Evolutionary conservation across 257 asterid genomes (phyloP), one percentile per base, ranked within the genome.

Genomic region (Plantago ovata): DNA sequence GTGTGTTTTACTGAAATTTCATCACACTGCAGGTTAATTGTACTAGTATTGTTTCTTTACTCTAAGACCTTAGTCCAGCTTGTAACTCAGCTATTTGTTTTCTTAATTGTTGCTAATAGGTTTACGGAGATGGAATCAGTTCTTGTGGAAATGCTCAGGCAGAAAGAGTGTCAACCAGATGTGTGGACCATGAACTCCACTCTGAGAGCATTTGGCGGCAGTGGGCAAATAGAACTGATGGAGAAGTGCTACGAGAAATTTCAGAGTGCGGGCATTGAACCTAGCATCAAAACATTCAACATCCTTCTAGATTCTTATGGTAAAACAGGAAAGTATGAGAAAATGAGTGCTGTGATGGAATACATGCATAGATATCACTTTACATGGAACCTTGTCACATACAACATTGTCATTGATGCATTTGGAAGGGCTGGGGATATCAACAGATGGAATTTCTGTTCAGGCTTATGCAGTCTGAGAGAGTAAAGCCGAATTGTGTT

Each of bases 131-230:
- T 92, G 98, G 96, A 92, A 64, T 77, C 94, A 0, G 42, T 78
- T 13, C 87, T 88, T 10, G 81, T 82, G 11, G 80, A 74, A 54
- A 88, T 92, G 96, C 95, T 92, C 22, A 69, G 87, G 71, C 87
- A 75, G 64, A 72, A 55, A 14, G 77, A 80, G 14, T 82, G 94
- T 62, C 74, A 75, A 69, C 98, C 98, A 0, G 95, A 92, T 24
- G 87, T 67, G 20, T 92, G 98, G 98, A 92, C 98, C 65, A 79
- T 92, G 96, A 88, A 88, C 81, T 85, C 98, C 46, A 76, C 98
- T 2, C 66, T 92, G 49, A 72, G 96, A 68, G 96, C 98, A 4
- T 88, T 85, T 42, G 98, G 98, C 32, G 95, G 98, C 66, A 87
- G 93, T 5, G 96, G 91, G 14, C 98, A 88, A 60, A 85, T 92